Percentiles rank a stretch among this genome's conserved stretches.
Evolutionary conservation across 257 asterid species (phyloP).

Genomic region (Nicotiana otophora): DNA sequence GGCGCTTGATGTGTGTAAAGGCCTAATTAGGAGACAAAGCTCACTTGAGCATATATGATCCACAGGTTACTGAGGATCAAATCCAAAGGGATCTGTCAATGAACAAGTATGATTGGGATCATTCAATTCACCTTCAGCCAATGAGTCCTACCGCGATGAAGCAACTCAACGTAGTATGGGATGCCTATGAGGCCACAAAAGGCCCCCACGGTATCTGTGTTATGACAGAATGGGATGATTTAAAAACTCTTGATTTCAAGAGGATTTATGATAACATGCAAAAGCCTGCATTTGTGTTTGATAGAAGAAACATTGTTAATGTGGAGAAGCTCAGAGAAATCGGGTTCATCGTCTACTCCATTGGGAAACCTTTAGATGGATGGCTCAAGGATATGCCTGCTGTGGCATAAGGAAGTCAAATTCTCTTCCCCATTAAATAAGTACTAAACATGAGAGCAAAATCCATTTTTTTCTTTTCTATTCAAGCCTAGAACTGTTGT

Average conservation of each 20-base stretch:
- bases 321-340: constrained; percentile 24
- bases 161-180: constrained; percentile 36
- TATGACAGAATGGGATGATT: constrained; percentile 47
- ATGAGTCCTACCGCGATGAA: constrained; percentile 36
- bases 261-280: constrained; percentile 39
- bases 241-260: constrained; percentile 31
- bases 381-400: constrained; percentile 28
- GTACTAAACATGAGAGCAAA: background rate
- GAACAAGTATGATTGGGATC: constrained; percentile 48
- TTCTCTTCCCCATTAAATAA: background rate
- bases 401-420: constrained; percentile 3
- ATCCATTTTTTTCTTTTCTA: no score
- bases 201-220: constrained; percentile 41
- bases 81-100: constrained; percentile 36
- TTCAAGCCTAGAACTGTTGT: background rate
- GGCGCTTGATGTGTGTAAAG: constrained; percentile 39
- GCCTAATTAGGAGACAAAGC: constrained; percentile 39
- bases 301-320: constrained; percentile 23
- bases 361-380: constrained; percentile 31
- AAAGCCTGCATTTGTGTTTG: constrained; percentile 42
- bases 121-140: constrained; percentile 42
- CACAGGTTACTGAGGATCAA: constrained; percentile 40
- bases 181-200: constrained; percentile 39
- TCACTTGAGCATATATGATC: constrained; percentile 41
- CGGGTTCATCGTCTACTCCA: constrained; percentile 32